Percentiles rank a stretch among this genome's conserved stretches.
Conservation (phyloP, 1,284 basidiomycete species). For the Trametes polyzona region DNA sequence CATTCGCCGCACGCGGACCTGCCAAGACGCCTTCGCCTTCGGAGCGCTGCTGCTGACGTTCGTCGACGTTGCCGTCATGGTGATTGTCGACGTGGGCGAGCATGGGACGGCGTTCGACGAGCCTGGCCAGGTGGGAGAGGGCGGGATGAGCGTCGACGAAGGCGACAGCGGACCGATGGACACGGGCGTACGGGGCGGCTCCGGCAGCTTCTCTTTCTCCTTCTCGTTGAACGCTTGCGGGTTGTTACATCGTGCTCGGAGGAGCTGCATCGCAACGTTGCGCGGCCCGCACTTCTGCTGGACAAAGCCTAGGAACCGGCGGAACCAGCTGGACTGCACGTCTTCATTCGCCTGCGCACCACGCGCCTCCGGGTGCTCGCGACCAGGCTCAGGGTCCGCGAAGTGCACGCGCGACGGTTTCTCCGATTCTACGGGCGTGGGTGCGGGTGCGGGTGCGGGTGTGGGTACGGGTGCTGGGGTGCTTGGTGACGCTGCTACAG, state of each 20-base stretch:
- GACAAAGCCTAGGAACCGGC: conserved; percentile 28
- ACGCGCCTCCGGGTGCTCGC: background rate
- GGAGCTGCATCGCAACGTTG: conserved; percentile 32
- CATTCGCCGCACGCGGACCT: conserved; percentile 49
- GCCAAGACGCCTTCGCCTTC: conserved; percentile 25
- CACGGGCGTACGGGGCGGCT: conserved; percentile 5
- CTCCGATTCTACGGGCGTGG: conserved; percentile 7
- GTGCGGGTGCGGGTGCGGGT: background rate
- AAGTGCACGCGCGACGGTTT: conserved; percentile 21
- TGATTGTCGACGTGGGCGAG: conserved; percentile 15
- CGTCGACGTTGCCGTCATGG: background rate
- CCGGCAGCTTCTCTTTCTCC: conserved; percentile 13
- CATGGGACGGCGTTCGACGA: conserved; percentile 1
- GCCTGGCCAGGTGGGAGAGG: conserved; percentile 13
- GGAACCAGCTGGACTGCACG: conserved; percentile 18
- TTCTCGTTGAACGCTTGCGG: background rate
- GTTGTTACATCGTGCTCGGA: conserved; percentile 9
- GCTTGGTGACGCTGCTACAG: background rate
- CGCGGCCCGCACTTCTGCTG: conserved; percentile 38
- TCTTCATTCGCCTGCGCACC: conserved; percentile 10
- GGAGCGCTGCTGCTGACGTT: background rate
- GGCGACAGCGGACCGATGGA: conserved; percentile 21
- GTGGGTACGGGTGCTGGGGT: background rate
- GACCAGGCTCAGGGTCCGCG: conserved; percentile 5
- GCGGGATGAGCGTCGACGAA: conserved; percentile 19